Evolutionary conservation across 192 early-diverging fungal genomes (phyloP).

Genomic region (Backusella westeae): DNA sequence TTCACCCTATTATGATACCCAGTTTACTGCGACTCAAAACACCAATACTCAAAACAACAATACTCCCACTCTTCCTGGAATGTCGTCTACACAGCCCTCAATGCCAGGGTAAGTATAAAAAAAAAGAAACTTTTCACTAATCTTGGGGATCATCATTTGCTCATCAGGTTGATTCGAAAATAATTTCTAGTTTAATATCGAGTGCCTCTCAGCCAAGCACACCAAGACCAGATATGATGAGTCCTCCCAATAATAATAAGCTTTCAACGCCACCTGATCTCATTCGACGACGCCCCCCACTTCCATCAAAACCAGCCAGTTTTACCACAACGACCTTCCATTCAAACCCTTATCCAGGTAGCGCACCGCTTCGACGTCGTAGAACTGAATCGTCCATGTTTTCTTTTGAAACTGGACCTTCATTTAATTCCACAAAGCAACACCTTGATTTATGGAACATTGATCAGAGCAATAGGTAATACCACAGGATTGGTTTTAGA

Average conservation of each 20-base stretch:
- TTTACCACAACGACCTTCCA: constrained; percentile 25
- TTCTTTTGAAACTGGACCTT: constrained; percentile 56
- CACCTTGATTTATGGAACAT: constrained; percentile 62
- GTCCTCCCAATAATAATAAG: constrained; percentile 13
- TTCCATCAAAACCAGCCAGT: constrained; percentile 16
- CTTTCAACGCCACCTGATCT: constrained; percentile 16
- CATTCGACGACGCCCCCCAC: constrained; percentile 9
- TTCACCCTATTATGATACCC: constrained; percentile 8
- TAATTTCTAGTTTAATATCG: constrained; percentile 14
- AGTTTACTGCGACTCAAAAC: background rate
- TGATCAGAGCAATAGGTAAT: constrained; percentile 46
- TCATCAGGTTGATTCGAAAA: background rate
- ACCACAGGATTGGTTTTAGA: no score
- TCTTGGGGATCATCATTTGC: background rate
- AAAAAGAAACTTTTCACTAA: background rate
- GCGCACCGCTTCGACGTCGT: constrained; percentile 31
- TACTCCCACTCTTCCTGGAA: constrained; percentile 1
- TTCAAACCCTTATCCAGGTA: constrained; percentile 23
- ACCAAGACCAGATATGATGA: constrained; percentile 24
- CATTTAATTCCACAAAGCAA: constrained; percentile 69
- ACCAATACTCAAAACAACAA: background rate
- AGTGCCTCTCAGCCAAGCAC: constrained; percentile 29
- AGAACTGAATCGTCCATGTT: constrained; percentile 43
- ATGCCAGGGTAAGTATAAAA: constrained; percentile 18
- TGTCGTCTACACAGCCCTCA: constrained; percentile 3